Base-by-base conservation (phyloP, 805 yeast species). In the Starmerella vaccinii region DNA sequence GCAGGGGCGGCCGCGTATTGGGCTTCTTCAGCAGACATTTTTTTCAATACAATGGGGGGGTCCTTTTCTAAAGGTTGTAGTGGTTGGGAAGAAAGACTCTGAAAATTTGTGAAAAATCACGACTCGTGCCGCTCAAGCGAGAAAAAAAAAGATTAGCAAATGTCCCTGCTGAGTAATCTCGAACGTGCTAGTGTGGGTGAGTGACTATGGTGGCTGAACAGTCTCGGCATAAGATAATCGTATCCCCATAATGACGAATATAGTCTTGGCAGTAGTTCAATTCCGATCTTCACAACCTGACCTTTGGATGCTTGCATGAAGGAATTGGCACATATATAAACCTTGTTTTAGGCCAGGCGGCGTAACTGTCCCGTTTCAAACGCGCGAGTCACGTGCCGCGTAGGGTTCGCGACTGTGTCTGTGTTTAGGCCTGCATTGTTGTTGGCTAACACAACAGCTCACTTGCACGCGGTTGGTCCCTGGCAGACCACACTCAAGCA, bases 11-110 rank as follows among this genome's bases (percentile, higher is more conserved):
- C 30, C 35, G 24, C 49, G n/a, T 27, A 43, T 44, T 44, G 52
- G 46, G 49, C 52, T 35, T 51, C 50, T 48, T 51, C 51, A 40
- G 49, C 52, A 33, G 58, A 52, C 58, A 55, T 55, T 52, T 49
- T 52, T 18, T 2, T 24, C 22, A 46, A 35, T 15, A 16, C 35
- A 22, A 9, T 15, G 29, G 27, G 46, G n/a, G 35, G 46, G 35
- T 43, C 38, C 38, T 41, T 27, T 41, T n/a, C 16, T 27, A 27
- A 21, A 41, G 18, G 34, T 10, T n/a, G 45, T 26, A 8, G 34
- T 26, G 32, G 45, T 19, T 39, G 45, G 23, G 34, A 27, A 18
- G 27, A 15, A 35, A 23, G 38, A 48, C 41, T 38, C 49, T 50
- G 49, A 51, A 51, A 51, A 48, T 51, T 51, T 48, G 41, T 48